Evolutionary conservation across 1,284 basidiomycete species (phyloP), one percentile per base, ranked within the genome.

Genomic region (Lentinus polychrous): DNA sequence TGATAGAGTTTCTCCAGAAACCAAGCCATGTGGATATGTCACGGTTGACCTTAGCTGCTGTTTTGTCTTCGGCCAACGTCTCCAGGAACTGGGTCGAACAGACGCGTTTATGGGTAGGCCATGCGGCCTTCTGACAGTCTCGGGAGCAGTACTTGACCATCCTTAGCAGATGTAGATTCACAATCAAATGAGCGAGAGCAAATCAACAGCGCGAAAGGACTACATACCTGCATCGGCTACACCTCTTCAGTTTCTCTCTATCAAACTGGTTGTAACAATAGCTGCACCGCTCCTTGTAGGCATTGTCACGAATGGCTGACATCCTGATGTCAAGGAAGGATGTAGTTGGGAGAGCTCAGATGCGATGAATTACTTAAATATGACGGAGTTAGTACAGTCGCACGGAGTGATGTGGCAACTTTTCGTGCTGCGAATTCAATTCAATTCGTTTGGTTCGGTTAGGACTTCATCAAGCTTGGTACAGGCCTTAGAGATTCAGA

Each of bases 1-100:
- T 12, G 22, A 55, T 36, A 3, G 43, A 34, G 3, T 12, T 37
- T 23, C 52, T 44, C 41, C 50, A 52, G 35, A 45, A 50, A 8
- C 46, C 27, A 6, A 53, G 42, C 50, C 52, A 45, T 11, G 34
- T 23, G 32, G 12, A 20, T 10, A 46, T 17, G 2, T 33, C 23
- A n/a, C 22, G 11, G 22, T 41, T 33, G 10, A 27, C 12, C 11
- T 34, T n/a, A n/a, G 20, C 32, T 2, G 22, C 15, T 3, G 15
- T 40, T 15, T 42, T 24, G n/a, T 48, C 23, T 8, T 7, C 40
- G 20, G 41, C 33, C 40, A 43, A n/a, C 20, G 12, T 14, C 27
- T 22, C 14, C 18, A 15, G 39, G 12, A 42, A 10, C 27, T 15
- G 27, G 6, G 11, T 3, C 8, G 11, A 14, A 36, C 48, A 49